Base-by-base conservation (phyloP, 352 stramenopile genomes). In the Phytophthora litchii region DNA sequence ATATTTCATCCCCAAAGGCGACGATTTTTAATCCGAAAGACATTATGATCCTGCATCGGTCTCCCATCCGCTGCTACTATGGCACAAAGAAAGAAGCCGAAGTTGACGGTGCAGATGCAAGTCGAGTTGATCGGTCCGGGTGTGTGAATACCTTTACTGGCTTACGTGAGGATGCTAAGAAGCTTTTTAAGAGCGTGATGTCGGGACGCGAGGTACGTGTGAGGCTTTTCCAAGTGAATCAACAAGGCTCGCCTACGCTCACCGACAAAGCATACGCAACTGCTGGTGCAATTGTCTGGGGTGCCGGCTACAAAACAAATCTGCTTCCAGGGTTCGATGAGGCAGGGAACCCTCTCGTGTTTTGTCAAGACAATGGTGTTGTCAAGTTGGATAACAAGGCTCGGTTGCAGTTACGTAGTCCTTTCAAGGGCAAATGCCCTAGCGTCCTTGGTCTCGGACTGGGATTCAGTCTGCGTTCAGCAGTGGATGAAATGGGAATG, bases 121-220 rank as follows among this genome's bases (percentile, higher is more conserved):
- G 70, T 53, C 76, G 73, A 32, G 60, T 73, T 0, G 81, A 95
- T 38, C 76, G 82, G 6, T 76, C 67, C 0, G 89, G 88, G 0
- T 89, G 85, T 17, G 68, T 96, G 29, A 92, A 96, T 60, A 91
- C 86, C 10, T 97, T 97, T 56, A 92, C 78, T 0, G 89, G 89
- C 0, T 54, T 97, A 7, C 78, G 88, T 2, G 86, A 92, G 54
- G 85, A 97, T 40, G 83, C 89, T 5, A 95, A 96, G 64, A 59
- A 55, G 7, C 60, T 97, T 14, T 95, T 76, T 60, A 83, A 83
- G 29, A 79, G 77, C 20, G 72, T 94, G 36, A 65, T 68, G n/a
- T 49, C 63, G 3, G 81, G 80, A 7, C 78, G 74, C 7, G 89
- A 95, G 43, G 45, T 58, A 5, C 78, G 84, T 13, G 65, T 96